Evolutionary conservation across 2,329 filamentous ascomycete species (phyloP), one percentile per base, ranked within the genome.

Genomic region (Hansfordia pulvinata): DNA sequence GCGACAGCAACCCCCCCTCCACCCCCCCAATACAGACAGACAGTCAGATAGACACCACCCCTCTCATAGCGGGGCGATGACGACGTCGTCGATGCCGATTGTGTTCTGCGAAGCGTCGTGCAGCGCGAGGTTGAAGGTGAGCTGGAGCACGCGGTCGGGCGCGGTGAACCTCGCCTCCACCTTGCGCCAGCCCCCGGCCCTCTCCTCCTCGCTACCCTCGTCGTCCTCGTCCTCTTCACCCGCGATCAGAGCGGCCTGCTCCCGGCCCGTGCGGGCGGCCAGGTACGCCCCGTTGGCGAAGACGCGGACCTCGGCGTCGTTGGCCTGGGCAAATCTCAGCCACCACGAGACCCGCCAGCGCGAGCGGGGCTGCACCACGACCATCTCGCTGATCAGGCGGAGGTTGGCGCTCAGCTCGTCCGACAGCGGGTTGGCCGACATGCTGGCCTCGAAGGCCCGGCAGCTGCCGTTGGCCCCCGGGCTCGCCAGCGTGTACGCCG

Each of bases 151-250:
- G 8, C 31, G 31, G 10, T 40, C 36, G 14, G 19, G 25, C 3
- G 37, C 50, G 8, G 52, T 47, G 30, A 69, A 72, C 1, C 68
- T 62, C 6, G 80, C 48, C 2, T 46, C 46, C 21, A 70, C 34
- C 10, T 37, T 42, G 10, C 50, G 48, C 47, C 38, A 48, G 23
- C 26, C 52, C 40, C 25, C 37, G 41, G 40, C 58, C 30, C 32
- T 55, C 37, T 33, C 29, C 17, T 65, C 61, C 15, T 65, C 48
- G 10, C 43, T n/a, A n/a, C n/a, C n/a, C n/a, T n/a, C n/a, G n/a
- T n/a, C n/a, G n/a, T n/a, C n/a, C n/a, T n/a, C n/a, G n/a, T n/a
- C n/a, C n/a, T n/a, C n/a, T n/a, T n/a, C n/a, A n/a, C n/a, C n/a
- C n/a, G n/a, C n/a, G n/a, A n/a, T n/a, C n/a, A n/a, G n/a, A n/a